phyloP scores from a whole-genome alignment of 2,329 filamentous ascomycete genomes.

The Cyphellophora attinorum region DNA sequence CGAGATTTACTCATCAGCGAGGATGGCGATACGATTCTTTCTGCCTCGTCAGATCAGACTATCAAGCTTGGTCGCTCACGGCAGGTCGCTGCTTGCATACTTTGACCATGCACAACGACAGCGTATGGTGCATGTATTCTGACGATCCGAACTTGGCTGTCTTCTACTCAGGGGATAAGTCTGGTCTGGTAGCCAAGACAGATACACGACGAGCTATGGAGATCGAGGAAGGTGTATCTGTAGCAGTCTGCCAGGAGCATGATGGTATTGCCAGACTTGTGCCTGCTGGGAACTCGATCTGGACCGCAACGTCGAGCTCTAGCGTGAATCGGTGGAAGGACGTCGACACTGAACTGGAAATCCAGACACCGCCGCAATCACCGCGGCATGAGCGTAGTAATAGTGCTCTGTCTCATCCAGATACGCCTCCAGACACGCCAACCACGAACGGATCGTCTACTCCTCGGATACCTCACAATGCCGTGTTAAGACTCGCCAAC shows the following conservation, averaged over 20 bases:
- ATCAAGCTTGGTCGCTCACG: constrained; percentile 97
- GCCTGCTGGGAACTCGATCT: constrained; percentile 64
- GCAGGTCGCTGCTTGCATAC: constrained; percentile 96
- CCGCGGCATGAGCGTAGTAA: constrained; percentile 44
- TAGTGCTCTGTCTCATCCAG: constrained; percentile 26
- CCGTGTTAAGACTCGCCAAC: constrained; percentile 74
- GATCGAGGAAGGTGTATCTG: constrained; percentile 77
- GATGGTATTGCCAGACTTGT: constrained; percentile 55
- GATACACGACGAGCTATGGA: constrained; percentile 69
- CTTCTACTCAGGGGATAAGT: constrained; percentile 91
- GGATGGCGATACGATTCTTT: constrained; percentile 82
- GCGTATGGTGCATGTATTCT: constrained; percentile 91
- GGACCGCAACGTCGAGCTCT: constrained; percentile 82
- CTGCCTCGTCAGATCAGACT: constrained; percentile 89
- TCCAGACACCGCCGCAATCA: constrained; percentile 47
- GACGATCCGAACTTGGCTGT: constrained; percentile 74
- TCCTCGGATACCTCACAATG: constrained; percentile 63
- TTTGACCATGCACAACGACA: constrained; percentile 97
- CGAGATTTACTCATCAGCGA: constrained; percentile 83
- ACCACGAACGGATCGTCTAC: constrained; percentile 23
- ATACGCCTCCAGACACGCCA: constrained; percentile 2
- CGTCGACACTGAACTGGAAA: constrained; percentile 66
- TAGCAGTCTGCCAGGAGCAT: constrained; percentile 88
- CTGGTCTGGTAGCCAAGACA: constrained; percentile 90
- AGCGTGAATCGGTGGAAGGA: constrained; percentile 89